Evolutionary conservation across 2,329 filamentous ascomycete genomes (phyloP).

Genomic region (Byssochlamys sp.): DNA sequence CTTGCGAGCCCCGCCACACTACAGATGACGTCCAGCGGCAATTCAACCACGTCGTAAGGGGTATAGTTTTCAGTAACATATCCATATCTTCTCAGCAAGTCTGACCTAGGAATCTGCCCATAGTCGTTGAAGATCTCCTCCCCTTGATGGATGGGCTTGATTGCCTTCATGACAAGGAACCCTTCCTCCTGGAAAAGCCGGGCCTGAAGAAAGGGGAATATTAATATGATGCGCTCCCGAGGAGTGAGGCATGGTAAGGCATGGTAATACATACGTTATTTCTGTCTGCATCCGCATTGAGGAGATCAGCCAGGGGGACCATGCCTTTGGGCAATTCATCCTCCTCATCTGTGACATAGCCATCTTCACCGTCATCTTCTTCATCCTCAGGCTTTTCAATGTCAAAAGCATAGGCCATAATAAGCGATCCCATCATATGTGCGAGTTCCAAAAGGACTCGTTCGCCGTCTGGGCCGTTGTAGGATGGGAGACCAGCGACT

Average conservation of each 20-base stretch:
- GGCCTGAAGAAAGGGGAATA: conserved; percentile 28
- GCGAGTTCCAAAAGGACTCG: conserved; percentile 48
- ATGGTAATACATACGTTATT: conserved; percentile 56
- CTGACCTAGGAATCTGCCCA: conserved; percentile 70
- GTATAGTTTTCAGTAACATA: conserved; percentile 73
- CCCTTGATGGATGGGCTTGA: conserved; percentile 58
- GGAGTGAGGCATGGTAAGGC: background rate
- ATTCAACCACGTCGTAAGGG: conserved; percentile 72
- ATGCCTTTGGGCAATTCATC: conserved; percentile 66
- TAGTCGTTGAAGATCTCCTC: conserved; percentile 85
- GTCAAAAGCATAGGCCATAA: conserved; percentile 91
- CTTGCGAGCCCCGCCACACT: conserved; percentile 25
- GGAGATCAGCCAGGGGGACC: conserved; percentile 81
- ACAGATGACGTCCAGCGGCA: conserved; percentile 54
- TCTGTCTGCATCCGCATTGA: conserved; percentile 73
- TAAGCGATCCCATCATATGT: conserved; percentile 74
- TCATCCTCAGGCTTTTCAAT: conserved; percentile 52
- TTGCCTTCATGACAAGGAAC: conserved; percentile 59
- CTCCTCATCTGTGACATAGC: conserved; percentile 52
- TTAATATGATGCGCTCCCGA: conserved; percentile 1
- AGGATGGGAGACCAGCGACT: conserved; percentile 30
- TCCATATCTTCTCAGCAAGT: conserved; percentile 74
- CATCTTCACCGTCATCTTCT: conserved; percentile 46
- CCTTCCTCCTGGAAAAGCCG: conserved; percentile 52
- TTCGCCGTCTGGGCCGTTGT: conserved; percentile 29